These are phyloP conservation scores for Eutypella sp. DNA, from an alignment of 2,329 filamentous ascomycete genomes.

Conservation along the genomic window DNA sequence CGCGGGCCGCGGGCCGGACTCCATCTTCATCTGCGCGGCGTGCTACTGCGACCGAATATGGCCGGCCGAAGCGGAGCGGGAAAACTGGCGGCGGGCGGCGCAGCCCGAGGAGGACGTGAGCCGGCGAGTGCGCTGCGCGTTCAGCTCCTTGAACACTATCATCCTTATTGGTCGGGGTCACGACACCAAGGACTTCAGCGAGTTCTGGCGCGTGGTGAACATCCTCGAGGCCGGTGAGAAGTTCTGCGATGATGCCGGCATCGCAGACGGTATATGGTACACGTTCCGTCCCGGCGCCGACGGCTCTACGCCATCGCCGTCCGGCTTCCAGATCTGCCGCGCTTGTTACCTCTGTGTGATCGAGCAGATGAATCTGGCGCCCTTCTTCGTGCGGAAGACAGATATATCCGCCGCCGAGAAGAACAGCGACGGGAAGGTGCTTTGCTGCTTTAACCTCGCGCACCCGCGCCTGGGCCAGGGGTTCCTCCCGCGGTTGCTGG, in stretches of 20 bases:
- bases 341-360: slow-evolving; percentile 30
- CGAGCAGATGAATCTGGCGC: slow-evolving; percentile 24
- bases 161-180: slow-evolving; percentile 26
- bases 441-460: slow-evolving; percentile 30
- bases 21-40: slow-evolving; percentile 28
- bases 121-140: slow-evolving; percentile 18
- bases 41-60: slow-evolving; percentile 34
- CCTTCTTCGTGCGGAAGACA: slow-evolving; percentile 24
- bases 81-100: slow-evolving; percentile 16
- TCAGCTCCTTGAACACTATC: slow-evolving; percentile 26
- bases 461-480: slow-evolving; percentile 21
- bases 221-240: slow-evolving; percentile 24
- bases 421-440: slow-evolving; percentile 9
- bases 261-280: slow-evolving; percentile 28
- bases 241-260: slow-evolving; percentile 26
- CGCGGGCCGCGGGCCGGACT: slow-evolving; percentile 11
- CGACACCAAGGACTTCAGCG: slow-evolving; percentile 22
- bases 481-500: slow-evolving; percentile 19
- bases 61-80: slow-evolving; percentile 23
- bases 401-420: slow-evolving; percentile 3
- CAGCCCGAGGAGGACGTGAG: slow-evolving; percentile 4
- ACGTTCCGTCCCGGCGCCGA: slow-evolving; percentile 27
- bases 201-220: slow-evolving; percentile 30
- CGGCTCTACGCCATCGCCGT: too few relatives aligned
- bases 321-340: slow-evolving; percentile 30